Percentiles rank a stretch among this genome's conserved stretches.
Conservation (phyloP, 78 protist genomes). For the Pirum gemmata region DNA sequence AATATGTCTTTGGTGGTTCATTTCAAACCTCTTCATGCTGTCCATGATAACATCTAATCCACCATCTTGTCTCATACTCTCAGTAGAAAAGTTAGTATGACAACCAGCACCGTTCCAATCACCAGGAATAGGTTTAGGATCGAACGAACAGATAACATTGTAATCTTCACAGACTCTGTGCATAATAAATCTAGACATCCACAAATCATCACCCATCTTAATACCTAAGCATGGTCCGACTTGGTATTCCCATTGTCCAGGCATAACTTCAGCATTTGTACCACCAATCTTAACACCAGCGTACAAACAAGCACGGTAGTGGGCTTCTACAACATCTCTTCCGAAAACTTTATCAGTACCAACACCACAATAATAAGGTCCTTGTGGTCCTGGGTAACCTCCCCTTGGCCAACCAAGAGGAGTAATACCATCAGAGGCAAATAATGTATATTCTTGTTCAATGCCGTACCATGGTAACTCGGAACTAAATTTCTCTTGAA, state of each 20-base stretch:
- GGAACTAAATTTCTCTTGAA: neutral
- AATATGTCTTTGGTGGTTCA: constrained; percentile 61
- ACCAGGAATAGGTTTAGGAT: constrained; percentile 80
- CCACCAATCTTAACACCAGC: constrained; percentile 76
- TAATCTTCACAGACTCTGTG: constrained; percentile 67
- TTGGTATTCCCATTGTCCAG: constrained; percentile 88
- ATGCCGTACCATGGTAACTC: constrained; percentile 70
- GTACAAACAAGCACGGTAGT: constrained; percentile 67
- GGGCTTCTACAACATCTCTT: constrained; percentile 69
- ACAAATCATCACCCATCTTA: constrained; percentile 68
- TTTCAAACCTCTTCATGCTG: constrained; percentile 42
- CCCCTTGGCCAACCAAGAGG: constrained; percentile 73
- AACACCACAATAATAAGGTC: constrained; percentile 80
- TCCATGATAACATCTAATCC: constrained; percentile 52
- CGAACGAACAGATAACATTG: constrained; percentile 57
- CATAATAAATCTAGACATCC: constrained; percentile 58
- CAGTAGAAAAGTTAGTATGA: constrained; percentile 83
- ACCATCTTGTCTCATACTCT: constrained; percentile 63
- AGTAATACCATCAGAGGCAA: constrained; percentile 38
- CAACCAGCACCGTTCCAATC: constrained; percentile 90
- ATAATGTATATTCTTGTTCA: constrained; percentile 79
- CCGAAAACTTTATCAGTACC: constrained; percentile 69
- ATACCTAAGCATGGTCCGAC: constrained; percentile 82
- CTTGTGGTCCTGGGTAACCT: constrained; percentile 82
- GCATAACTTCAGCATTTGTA: constrained; percentile 81